Evolutionary conservation across 129 eudicot genomes (phyloP).

Genomic region (Chrysanthemum seticuspe): DNA sequence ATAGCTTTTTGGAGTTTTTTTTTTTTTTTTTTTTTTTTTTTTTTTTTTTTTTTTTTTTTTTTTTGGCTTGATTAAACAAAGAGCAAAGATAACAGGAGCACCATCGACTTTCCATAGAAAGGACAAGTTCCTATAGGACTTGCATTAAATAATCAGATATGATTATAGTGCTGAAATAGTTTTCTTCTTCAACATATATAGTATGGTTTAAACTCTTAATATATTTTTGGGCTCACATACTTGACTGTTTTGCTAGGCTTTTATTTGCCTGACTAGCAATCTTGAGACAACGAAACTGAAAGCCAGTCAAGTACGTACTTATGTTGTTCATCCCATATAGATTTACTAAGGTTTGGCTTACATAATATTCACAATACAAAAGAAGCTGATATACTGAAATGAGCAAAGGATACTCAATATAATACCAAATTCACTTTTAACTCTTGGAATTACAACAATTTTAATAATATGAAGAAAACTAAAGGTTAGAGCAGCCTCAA

Average conservation of each 20-base stretch:
- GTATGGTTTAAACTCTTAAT: background rate
- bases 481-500: constrained; percentile 10
- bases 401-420: background rate
- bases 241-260: constrained; percentile 1
- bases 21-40: background rate
- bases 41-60: no score
- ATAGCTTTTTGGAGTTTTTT: constrained; percentile 11
- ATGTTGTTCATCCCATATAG: background rate
- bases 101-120: constrained; percentile 7
- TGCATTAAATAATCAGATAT: background rate
- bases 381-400: background rate
- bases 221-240: constrained; percentile 2
- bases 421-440: constrained; percentile 5
- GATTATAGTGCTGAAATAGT: background rate
- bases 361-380: background rate
- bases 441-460: background rate
- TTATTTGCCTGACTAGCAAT: background rate
- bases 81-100: constrained; percentile 2
- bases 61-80: constrained; percentile 22
- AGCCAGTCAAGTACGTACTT: no score
- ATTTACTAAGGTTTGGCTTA: constrained; percentile 7
- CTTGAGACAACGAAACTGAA: background rate
- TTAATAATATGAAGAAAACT: background rate
- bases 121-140: constrained; percentile 4
- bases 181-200: no score